Percentiles rank a stretch among this genome's conserved stretches.
These are phyloP conservation scores for Pseudocercospora musae DNA, from an alignment of 2,329 filamentous ascomycete species.

Conservation along the genomic window DNA sequence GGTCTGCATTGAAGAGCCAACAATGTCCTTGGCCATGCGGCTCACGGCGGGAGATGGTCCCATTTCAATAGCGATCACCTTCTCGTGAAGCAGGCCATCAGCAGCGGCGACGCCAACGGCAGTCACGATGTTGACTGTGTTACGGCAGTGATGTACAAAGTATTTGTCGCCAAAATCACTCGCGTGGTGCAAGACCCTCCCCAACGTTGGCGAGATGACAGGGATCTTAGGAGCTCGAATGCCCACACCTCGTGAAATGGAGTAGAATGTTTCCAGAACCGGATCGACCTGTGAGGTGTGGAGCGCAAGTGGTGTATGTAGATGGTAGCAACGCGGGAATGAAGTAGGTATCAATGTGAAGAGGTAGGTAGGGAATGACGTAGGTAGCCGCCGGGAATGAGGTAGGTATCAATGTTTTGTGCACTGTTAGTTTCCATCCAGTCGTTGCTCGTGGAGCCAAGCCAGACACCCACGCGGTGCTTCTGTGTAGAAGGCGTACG, in stretches of 20 bases:
- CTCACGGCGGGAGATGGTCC: conserved; percentile 45
- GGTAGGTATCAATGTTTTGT: conserved; percentile 25
- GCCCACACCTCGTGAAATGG: conserved; percentile 16
- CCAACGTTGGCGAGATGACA: conserved; percentile 32
- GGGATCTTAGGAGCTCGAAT: conserved; percentile 31
- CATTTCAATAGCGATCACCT: conserved; percentile 43
- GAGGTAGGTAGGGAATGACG: too few relatives aligned
- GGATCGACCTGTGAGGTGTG: conserved; percentile 35
- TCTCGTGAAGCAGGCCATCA: conserved; percentile 33
- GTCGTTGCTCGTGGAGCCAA: conserved; percentile 35
- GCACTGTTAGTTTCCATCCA: conserved; percentile 24
- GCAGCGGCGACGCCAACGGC: conserved; percentile 23
- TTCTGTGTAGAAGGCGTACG: conserved; percentile 29
- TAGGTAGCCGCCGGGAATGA: conserved; percentile 22
- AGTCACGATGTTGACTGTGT: conserved; percentile 40
- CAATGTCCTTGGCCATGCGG: conserved; percentile 14
- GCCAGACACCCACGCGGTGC: conserved; percentile 34
- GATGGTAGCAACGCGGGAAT: conserved; percentile 16
- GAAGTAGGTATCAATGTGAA: too few relatives aligned
- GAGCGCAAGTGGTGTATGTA: conserved; percentile 28
- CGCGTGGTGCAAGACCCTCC: conserved; percentile 23
- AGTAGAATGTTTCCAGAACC: conserved; percentile 27
- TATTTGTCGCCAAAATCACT: conserved; percentile 23
- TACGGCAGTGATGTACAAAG: conserved; percentile 30
- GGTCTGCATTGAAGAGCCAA: conserved; percentile 1